Evolutionary conservation across 768 basidiomycete genomes (phyloP).

Genomic region (Lactifluus volemus): DNA sequence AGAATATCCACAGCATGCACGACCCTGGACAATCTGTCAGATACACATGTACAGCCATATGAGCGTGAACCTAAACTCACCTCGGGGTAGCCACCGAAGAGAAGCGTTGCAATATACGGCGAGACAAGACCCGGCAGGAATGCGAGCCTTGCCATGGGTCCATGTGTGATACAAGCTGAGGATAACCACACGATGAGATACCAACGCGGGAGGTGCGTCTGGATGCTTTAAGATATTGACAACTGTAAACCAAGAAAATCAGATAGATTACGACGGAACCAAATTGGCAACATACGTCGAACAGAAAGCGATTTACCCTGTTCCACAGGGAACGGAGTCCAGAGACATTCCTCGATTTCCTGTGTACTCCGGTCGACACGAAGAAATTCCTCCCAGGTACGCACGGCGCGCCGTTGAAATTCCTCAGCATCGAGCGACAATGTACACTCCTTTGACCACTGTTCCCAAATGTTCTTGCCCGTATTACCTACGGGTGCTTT

Average conservation of each 20-base stretch:
- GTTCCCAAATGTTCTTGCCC: conserved; percentile 33
- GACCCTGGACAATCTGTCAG: conserved; percentile 27
- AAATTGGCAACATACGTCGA: conserved; percentile 20
- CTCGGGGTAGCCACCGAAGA: conserved; percentile 39
- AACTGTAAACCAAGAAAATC: conserved; percentile 1
- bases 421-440: conserved; percentile 23
- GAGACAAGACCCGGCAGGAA: not conserved
- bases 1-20: conserved; percentile 37
- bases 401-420: conserved; percentile 29
- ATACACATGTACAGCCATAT: not conserved
- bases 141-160: conserved; percentile 7
- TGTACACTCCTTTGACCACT: conserved; percentile 31
- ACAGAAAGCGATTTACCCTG: conserved; percentile 18
- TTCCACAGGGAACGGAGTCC: conserved; percentile 36
- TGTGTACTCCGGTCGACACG: conserved; percentile 30
- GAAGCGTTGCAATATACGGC: conserved; percentile 23
- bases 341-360: conserved; percentile 42
- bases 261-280: not conserved
- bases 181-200: conserved; percentile 15
- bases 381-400: conserved; percentile 38
- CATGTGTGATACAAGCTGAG: conserved; percentile 15
- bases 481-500: not conserved
- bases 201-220: conserved; percentile 3
- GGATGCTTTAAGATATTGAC: conserved; percentile 13
- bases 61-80: conserved; percentile 24